Percentiles rank a stretch among this genome's conserved stretches.
phyloP scores from a whole-genome alignment of 225 moss, liverwort and hornwort species.

The Takakia lepidozioides region DNA sequence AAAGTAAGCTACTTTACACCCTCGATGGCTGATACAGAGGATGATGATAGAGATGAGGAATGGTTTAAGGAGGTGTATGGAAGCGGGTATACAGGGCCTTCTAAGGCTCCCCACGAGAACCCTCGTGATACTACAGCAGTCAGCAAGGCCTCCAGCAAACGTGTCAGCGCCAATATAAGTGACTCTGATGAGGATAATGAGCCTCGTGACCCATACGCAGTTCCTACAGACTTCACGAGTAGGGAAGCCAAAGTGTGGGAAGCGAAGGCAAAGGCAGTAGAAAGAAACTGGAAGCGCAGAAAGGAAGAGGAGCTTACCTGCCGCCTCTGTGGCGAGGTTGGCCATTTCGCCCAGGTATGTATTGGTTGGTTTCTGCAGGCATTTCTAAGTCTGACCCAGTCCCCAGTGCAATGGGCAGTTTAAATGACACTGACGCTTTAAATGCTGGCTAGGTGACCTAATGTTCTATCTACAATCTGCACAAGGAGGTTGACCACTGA shows the following conservation, averaged over 20 bases:
- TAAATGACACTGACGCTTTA: too few species aligned
- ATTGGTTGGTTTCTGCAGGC: conserved; percentile 11
- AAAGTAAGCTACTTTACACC: too few species aligned
- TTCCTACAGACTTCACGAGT: conserved; percentile 99
- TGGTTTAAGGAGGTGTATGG: conserved; percentile 99
- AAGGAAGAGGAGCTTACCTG: conserved; percentile 99
- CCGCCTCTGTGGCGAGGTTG: conserved; percentile 99
- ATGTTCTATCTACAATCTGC: too few species aligned
- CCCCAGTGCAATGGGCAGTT: too few species aligned
- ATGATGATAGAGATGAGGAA: conserved; percentile 99
- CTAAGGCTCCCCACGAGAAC: conserved; percentile 54
- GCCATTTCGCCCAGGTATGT: conserved; percentile 99
- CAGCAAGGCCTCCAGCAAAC: conserved; percentile 25
- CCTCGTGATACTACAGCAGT: conserved; percentile 42
- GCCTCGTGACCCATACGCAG: conserved; percentile 97
- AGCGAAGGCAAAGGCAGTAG: conserved; percentile 98
- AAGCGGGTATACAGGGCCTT: conserved; percentile 89
- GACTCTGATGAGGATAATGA: conserved; percentile 95
- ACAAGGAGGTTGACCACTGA: too few species aligned
- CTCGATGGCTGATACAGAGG: conserved; percentile 91
- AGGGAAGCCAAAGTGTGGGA: conserved; percentile 99
- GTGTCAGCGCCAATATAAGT: conserved; percentile 38
- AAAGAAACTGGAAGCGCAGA: conserved; percentile 99
- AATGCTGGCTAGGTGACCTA: too few species aligned
- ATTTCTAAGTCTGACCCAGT: too few species aligned